phyloP scores from a whole-genome alignment of 2,329 filamentous ascomycete species.

The Scorias spongiosa region DNA sequence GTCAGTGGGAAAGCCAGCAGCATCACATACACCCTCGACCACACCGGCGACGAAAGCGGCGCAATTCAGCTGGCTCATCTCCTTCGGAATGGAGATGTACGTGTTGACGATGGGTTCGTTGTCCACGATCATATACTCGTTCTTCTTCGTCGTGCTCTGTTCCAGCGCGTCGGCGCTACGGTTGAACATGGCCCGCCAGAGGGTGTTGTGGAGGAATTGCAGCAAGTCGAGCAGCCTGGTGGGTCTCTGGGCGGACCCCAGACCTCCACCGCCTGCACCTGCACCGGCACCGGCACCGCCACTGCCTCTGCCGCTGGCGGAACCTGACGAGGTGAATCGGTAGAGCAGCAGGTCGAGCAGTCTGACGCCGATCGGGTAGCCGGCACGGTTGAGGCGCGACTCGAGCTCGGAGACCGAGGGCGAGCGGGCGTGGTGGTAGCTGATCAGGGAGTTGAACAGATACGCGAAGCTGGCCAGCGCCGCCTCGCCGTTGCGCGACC shows the following conservation, averaged over 20 bases:
- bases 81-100: slow-evolving; percentile 81
- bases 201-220: slow-evolving; percentile 83
- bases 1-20: slow-evolving; percentile 67
- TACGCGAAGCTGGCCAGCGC: slow-evolving; percentile 92
- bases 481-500: slow-evolving; percentile 72
- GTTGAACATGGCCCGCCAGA: slow-evolving; percentile 86
- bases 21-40: slow-evolving; percentile 90
- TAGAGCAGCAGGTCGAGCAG: slow-evolving; percentile 90
- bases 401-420: slow-evolving; percentile 90
- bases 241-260: slow-evolving; percentile 37
- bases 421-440: slow-evolving; percentile 79
- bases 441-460: slow-evolving; percentile 91
- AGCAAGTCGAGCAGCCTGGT: slow-evolving; percentile 80
- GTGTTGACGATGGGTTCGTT: slow-evolving; percentile 94
- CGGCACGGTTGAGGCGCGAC: slow-evolving; percentile 29
- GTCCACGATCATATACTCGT: slow-evolving; percentile 98
- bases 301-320: neutral
- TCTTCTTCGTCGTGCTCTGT: slow-evolving; percentile 68
- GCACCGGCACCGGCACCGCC: neutral
- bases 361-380: slow-evolving; percentile 84
- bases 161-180: slow-evolving; percentile 86
- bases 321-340: slow-evolving; percentile 46
- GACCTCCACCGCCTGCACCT: slow-evolving; percentile 19
- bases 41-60: slow-evolving; percentile 91
- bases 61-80: slow-evolving; percentile 94